Evolutionary conservation across 2,329 filamentous ascomycete genomes (phyloP), one percentile per base, ranked within the genome.

Genomic region (Pseudogymnoascus sp.): DNA sequence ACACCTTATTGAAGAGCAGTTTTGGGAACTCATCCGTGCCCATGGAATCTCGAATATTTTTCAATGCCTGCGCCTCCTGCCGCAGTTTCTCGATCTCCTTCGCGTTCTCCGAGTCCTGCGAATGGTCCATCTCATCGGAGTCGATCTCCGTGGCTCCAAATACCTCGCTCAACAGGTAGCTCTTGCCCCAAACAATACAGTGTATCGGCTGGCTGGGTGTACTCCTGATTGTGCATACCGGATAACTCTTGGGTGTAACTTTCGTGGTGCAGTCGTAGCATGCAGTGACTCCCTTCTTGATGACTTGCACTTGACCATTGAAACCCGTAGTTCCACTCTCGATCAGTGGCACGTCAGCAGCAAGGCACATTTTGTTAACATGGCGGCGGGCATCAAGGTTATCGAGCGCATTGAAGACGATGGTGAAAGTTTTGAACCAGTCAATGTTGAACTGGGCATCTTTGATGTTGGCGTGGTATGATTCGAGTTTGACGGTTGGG

Each of bases 141-240:
- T 93, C 89, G 64, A 97, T 91, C 74, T 97, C 93, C 68, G 91
- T 95, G 2, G 86, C 85, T 15, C 94, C 94, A 69, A 97, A 99
- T 6, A 99, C 86, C 74, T 99, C 94, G 67, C 79, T 94, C 64
- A 99, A 84, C 7, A 99, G 81, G 74, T 97, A 99, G 73, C 92
- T 96, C 77, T 97, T 99, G 17, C 85, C 93, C 94, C 94, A 99
- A 2, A 99, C 93, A 65, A 99, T 99, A 77, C 94, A 97, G 76
- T 99, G 94, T 44, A 99, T 97, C 0, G 93, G 91, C 70, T 97
- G 93, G 67, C 90, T 96, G 0, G 94, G 94, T 0, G 92, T 99
- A 74, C 91, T 97, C 73, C 94, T 86, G 69, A 99, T 97, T 1
- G 94, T 99, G 78, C 94, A 99, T 42, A 97, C 92, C 1, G 94